phyloP scores from a whole-genome alignment of 2,329 filamentous ascomycete genomes.

The Fusarium sp. region DNA sequence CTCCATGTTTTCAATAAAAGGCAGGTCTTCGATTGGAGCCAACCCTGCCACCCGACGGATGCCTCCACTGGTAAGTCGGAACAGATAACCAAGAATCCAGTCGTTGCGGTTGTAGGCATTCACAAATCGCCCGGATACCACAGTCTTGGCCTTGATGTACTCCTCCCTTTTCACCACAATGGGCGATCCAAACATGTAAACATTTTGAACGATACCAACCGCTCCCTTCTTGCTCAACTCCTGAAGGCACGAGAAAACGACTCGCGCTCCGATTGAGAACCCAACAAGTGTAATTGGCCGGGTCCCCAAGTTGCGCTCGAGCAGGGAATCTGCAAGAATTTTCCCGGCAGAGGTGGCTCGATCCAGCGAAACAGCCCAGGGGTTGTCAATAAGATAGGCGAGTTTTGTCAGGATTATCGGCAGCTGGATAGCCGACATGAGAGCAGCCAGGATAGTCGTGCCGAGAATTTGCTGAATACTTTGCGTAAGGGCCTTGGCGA shows the following conservation, averaged over 20 bases:
- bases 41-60: conserved; percentile 90
- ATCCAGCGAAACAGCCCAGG: conserved; percentile 96
- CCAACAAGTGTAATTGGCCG: conserved; percentile 93
- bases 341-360: conserved; percentile 88
- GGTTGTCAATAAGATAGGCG: conserved; percentile 96
- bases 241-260: conserved; percentile 91
- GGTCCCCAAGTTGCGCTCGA: conserved; percentile 90
- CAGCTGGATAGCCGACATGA: conserved; percentile 95
- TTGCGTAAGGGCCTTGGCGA: conserved; percentile 83
- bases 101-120: conserved; percentile 95
- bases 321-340: conserved; percentile 92
- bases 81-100: conserved; percentile 97
- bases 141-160: conserved; percentile 80
- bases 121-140: conserved; percentile 91
- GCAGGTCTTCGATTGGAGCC: conserved; percentile 77
- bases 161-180: conserved; percentile 93
- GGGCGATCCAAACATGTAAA: conserved; percentile 93
- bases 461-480: conserved; percentile 95
- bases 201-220: conserved; percentile 90
- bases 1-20: conserved; percentile 88
- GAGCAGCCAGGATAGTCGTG: conserved; percentile 84
- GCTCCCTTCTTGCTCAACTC: conserved; percentile 88
- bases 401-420: conserved; percentile 93
- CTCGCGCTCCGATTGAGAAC: conserved; percentile 90
- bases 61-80: conserved; percentile 91